These are phyloP conservation scores for Thozetella sp. DNA, from an alignment of 495 filamentous ascomycete species.

Conservation along the genomic window DNA sequence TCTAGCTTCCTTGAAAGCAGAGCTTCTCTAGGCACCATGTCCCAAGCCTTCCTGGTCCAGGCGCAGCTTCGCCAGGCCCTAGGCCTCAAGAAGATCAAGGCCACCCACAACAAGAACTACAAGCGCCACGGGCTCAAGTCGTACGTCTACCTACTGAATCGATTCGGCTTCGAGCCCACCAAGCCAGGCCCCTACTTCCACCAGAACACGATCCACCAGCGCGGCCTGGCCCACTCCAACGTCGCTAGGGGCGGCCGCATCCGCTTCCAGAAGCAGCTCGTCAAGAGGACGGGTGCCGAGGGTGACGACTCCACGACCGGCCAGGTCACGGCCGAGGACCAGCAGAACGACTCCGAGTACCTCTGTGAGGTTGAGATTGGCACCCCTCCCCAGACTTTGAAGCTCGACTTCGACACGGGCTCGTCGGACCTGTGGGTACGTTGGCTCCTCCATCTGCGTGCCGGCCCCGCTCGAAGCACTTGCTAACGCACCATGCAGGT, in stretches of 20 bases:
- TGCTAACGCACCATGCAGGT: constrained; percentile 43
- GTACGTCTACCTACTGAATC: constrained; percentile 69
- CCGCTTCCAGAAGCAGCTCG: constrained; percentile 43
- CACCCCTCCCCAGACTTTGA: constrained; percentile 66
- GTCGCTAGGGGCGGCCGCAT: constrained; percentile 46
- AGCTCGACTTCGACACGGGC: constrained; percentile 77
- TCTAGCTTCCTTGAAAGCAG: constrained; percentile 1
- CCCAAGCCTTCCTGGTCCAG: constrained; percentile 30
- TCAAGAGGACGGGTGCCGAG: constrained; percentile 44
- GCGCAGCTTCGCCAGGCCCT: constrained; percentile 28
- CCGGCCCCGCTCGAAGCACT: background rate
- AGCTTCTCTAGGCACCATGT: constrained; percentile 20
- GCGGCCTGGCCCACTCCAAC: constrained; percentile 26
- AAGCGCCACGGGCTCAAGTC: constrained; percentile 69
- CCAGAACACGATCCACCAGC: constrained; percentile 36
- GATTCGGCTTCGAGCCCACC: constrained; percentile 72
- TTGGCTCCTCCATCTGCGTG: background rate
- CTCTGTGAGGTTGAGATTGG: constrained; percentile 69
- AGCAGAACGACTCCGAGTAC: constrained; percentile 74
- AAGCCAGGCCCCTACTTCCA: constrained; percentile 67
- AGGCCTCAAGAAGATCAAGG: constrained; percentile 51
- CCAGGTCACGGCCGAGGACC: constrained; percentile 69
- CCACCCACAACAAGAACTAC: constrained; percentile 62
- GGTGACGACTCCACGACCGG: constrained; percentile 31
- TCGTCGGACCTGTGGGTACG: constrained; percentile 79